Evolutionary conservation across 2,329 filamentous ascomycete species (phyloP).

Genomic region (Neoascochyta sp.): DNA sequence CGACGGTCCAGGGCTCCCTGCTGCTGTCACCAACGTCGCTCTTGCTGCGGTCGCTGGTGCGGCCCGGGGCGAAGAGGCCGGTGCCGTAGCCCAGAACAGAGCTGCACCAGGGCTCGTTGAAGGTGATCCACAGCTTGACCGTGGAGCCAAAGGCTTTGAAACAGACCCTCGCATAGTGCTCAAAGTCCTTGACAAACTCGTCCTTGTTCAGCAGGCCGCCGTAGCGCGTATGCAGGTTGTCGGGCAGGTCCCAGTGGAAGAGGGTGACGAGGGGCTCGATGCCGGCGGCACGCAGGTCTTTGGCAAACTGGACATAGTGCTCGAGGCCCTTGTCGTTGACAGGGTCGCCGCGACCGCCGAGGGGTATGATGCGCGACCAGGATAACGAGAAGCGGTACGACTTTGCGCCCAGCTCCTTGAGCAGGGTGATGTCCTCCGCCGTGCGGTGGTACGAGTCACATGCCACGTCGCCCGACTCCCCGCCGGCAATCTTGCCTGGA

Average conservation of each 20-base stretch:
- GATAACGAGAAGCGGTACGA: slow-evolving; percentile 83
- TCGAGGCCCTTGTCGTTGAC: slow-evolving; percentile 74
- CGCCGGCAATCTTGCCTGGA: slow-evolving; percentile 78
- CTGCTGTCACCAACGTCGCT: slow-evolving; percentile 68
- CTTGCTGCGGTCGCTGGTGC: slow-evolving; percentile 69
- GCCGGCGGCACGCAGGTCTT: slow-evolving; percentile 70
- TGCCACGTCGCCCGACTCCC: slow-evolving; percentile 68
- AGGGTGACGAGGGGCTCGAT: slow-evolving; percentile 80
- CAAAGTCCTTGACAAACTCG: slow-evolving; percentile 79
- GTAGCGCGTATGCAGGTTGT: slow-evolving; percentile 74
- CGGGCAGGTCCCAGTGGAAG: slow-evolving; percentile 84
- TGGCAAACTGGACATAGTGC: slow-evolving; percentile 74
- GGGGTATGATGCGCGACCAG: slow-evolving; percentile 77
- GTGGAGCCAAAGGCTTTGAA: slow-evolving; percentile 69
- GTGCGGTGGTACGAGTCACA: slow-evolving; percentile 86
- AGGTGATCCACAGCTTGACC: slow-evolving; percentile 86
- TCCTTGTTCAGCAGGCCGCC: slow-evolving; percentile 74
- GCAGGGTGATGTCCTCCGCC: slow-evolving; percentile 69
- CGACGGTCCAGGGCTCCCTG: slow-evolving; percentile 77
- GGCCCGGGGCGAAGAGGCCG: slow-evolving; percentile 78
- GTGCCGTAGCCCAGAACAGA: slow-evolving; percentile 75
- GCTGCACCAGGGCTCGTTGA: slow-evolving; percentile 87
- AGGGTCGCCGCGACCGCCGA: slow-evolving; percentile 78
- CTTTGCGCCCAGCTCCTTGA: slow-evolving; percentile 69
- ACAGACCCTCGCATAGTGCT: slow-evolving; percentile 70